Percentiles rank a stretch among this genome's conserved stretches.
phyloP scores from a whole-genome alignment of 1,284 basidiomycete genomes.

The Takashimella tepidaria region DNA sequence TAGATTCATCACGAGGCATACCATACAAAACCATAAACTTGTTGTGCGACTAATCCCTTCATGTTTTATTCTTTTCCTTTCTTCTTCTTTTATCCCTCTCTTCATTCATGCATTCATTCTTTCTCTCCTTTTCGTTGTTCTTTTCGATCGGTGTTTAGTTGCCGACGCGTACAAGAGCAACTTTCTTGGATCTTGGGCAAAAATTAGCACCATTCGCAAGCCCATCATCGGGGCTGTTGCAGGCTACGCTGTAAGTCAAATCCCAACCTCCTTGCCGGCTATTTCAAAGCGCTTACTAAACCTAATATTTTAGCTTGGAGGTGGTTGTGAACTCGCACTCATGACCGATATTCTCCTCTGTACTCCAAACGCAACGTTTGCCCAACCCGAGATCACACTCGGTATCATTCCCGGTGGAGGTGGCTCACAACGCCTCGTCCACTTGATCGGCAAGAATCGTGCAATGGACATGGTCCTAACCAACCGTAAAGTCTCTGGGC shows the following conservation, averaged over 20 bases:
- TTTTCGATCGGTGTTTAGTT: too few species aligned
- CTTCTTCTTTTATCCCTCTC: too few species aligned
- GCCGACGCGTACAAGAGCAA: slow-evolving; percentile 81
- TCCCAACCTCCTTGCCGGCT: background rate
- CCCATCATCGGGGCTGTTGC: slow-evolving; percentile 94
- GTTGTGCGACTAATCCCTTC: too few species aligned
- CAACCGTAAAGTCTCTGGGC: slow-evolving; percentile 71
- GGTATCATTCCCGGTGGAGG: slow-evolving; percentile 77
- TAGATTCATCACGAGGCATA: too few species aligned
- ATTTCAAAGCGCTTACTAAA: too few species aligned
- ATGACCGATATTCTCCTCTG: slow-evolving; percentile 94
- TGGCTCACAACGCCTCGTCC: slow-evolving; percentile 63
- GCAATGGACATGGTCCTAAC: slow-evolving; percentile 95
- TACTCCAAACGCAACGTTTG: slow-evolving; percentile 87
- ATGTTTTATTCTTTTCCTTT: too few species aligned
- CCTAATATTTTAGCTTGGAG: slow-evolving; percentile 64
- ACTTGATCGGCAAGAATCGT: slow-evolving; percentile 83
- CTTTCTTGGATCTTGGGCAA: slow-evolving; percentile 84
- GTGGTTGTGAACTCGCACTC: slow-evolving; percentile 92
- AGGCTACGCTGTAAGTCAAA: slow-evolving; percentile 75
- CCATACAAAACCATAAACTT: too few species aligned
- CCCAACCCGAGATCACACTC: slow-evolving; percentile 95
- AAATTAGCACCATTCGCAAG: slow-evolving; percentile 72
- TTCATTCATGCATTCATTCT: too few species aligned
- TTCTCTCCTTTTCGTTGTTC: background rate